These are phyloP conservation scores for Kwoniella sp. DNA, from an alignment of 768 basidiomycete species.

Conservation along the genomic window DNA sequence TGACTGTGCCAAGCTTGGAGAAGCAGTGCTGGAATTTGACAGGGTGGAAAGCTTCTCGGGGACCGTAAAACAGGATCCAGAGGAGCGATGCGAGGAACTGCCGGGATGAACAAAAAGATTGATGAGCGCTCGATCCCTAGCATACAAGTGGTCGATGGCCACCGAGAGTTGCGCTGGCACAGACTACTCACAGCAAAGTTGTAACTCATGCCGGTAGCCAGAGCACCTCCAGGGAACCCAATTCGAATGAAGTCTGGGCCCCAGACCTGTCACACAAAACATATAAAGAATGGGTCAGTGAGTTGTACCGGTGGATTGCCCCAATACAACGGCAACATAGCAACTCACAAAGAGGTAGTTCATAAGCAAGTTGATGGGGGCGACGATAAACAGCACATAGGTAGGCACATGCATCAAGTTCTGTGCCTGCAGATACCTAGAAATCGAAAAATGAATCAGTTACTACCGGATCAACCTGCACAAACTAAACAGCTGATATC, in stretches of 20 bases:
- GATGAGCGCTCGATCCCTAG: conserved; percentile 61
- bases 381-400: conserved; percentile 75
- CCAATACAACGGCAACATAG: not conserved
- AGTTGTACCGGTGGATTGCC: not conserved
- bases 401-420: conserved; percentile 84
- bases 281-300: not conserved
- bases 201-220: conserved; percentile 84
- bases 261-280: conserved; percentile 67
- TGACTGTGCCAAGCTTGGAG: conserved; percentile 66
- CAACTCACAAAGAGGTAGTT: conserved; percentile 73
- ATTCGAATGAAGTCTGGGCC: conserved; percentile 75
- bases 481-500: not conserved
- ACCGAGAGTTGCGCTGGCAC: too few relatives aligned
- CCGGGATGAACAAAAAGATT: not conserved
- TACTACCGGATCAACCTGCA: not conserved
- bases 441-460: not conserved
- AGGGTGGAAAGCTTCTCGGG: conserved; percentile 79
- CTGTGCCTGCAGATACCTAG: conserved; percentile 78
- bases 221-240: conserved; percentile 89
- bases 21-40: conserved; percentile 69
- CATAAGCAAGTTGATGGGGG: conserved; percentile 79
- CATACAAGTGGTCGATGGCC: conserved; percentile 57
- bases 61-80: conserved; percentile 58
- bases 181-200: conserved; percentile 72
- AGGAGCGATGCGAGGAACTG: conserved; percentile 54